Percentiles rank a stretch among this genome's conserved stretches.
These are phyloP conservation scores for Miamiensis avidus DNA, from an alignment of 169 alveolate genomes.

Conservation along the genomic window DNA sequence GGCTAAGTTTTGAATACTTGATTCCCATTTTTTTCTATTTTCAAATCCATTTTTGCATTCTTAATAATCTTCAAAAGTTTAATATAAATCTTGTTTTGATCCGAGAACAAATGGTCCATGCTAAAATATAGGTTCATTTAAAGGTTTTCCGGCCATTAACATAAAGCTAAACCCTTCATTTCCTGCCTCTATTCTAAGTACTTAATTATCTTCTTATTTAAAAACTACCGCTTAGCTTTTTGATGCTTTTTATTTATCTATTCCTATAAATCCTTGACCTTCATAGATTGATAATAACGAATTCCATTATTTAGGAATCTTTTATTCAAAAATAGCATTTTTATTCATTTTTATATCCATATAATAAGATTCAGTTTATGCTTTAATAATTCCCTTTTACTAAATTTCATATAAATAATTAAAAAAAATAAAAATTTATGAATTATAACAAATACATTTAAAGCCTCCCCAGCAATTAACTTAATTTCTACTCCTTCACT, in stretches of 20 bases:
- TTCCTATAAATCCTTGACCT: conserved; percentile 36
- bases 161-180: conserved; percentile 37
- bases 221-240: conserved; percentile 7
- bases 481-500: conserved; percentile 49
- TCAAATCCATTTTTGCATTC: conserved; percentile 72
- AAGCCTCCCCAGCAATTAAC: conserved; percentile 68
- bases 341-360: conserved; percentile 53
- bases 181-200: conserved; percentile 8
- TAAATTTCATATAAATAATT: background rate
- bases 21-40: conserved; percentile 59
- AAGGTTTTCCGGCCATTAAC: conserved; percentile 57
- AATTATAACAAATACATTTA: conserved; percentile 32
- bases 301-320: conserved; percentile 53
- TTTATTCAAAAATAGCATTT: conserved; percentile 39
- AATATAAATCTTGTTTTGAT: conserved; percentile 41
- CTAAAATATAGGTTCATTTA: conserved; percentile 52
- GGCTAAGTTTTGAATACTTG: conserved; percentile 40
- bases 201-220: conserved; percentile 18
- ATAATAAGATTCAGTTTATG: conserved; percentile 69
- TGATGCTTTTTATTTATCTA: background rate
- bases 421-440: no score
- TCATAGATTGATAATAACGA: conserved; percentile 46
- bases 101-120: conserved; percentile 77
- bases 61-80: conserved; percentile 60
- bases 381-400: conserved; percentile 57